phyloP scores from a whole-genome alignment of 257 asterid species.

The Solanum sitiens region DNA sequence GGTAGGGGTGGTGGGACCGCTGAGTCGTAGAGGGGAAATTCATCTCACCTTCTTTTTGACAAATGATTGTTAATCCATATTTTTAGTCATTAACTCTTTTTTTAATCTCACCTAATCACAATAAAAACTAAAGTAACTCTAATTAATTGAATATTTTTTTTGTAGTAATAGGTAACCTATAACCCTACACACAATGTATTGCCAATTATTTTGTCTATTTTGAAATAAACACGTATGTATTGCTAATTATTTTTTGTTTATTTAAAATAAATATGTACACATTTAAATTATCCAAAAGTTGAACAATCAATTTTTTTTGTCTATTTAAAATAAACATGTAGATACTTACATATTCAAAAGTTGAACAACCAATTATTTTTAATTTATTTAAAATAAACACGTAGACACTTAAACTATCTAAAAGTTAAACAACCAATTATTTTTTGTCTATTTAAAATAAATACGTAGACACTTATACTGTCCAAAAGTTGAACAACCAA shows the following conservation, averaged over 20 bases:
- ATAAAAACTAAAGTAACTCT: not conserved
- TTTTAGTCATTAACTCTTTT: not conserved
- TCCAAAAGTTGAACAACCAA: too few relatives aligned
- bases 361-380: too few relatives aligned
- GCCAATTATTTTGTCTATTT: not conserved
- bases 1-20: not conserved
- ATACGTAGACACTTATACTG: too few relatives aligned
- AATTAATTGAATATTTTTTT: not conserved
- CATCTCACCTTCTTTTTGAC: not conserved
- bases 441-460: too few relatives aligned
- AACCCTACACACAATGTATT: not conserved
- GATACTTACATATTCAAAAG: too few relatives aligned
- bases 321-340: accelerated
- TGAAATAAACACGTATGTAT: accelerated
- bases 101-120: not conserved
- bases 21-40: not conserved
- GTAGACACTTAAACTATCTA: too few relatives aligned
- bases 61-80: not conserved
- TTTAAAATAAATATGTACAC: accelerated
- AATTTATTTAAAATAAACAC: accelerated
- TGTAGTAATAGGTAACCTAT: not conserved
- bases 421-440: too few relatives aligned
- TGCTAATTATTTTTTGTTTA: too few relatives aligned
- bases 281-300: too few relatives aligned
- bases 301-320: too few relatives aligned